Evolutionary conservation across 169 alveolate species (phyloP).

Genomic region (Plasmodium coatneyi): DNA sequence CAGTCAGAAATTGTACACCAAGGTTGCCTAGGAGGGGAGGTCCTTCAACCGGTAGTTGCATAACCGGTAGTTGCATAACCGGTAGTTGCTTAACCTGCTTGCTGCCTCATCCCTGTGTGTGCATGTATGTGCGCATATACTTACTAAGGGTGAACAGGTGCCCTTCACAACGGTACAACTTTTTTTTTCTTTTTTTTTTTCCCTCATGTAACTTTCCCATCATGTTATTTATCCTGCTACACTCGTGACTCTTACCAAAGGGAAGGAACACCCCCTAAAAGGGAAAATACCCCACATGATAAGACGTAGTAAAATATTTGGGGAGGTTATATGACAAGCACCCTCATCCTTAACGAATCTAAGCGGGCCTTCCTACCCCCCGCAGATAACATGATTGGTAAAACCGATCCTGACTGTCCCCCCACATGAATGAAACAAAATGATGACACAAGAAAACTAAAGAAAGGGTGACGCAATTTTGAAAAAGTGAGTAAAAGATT

Average conservation of each 20-base stretch:
- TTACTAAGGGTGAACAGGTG: background rate
- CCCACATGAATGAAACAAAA: slow-evolving; percentile 39
- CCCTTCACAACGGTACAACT: background rate
- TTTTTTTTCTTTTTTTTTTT: slow-evolving; percentile 17
- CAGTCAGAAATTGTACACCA: slow-evolving; percentile 88
- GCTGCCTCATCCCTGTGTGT: background rate
- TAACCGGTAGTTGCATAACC: background rate
- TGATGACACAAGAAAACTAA: slow-evolving; percentile 53
- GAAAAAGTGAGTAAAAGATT: slow-evolving; percentile 33
- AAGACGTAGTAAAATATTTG: background rate
- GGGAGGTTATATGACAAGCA: too few species aligned
- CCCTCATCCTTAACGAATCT: background rate
- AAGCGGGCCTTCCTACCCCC: background rate
- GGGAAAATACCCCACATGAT: background rate
- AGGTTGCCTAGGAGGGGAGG: slow-evolving; percentile 63
- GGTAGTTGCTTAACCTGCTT: background rate
- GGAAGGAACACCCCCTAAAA: background rate
- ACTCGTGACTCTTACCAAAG: background rate
- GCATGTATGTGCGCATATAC: background rate
- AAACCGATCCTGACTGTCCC: background rate
- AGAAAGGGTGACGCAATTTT: slow-evolving; percentile 44
- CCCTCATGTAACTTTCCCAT: background rate
- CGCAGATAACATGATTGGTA: background rate
- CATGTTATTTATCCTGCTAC: background rate
- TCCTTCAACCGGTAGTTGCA: too few species aligned